Evolutionary conservation across 352 stramenopile genomes (phyloP), one percentile per base, ranked within the genome.

Genomic region (Globisporangium alternatum): DNA sequence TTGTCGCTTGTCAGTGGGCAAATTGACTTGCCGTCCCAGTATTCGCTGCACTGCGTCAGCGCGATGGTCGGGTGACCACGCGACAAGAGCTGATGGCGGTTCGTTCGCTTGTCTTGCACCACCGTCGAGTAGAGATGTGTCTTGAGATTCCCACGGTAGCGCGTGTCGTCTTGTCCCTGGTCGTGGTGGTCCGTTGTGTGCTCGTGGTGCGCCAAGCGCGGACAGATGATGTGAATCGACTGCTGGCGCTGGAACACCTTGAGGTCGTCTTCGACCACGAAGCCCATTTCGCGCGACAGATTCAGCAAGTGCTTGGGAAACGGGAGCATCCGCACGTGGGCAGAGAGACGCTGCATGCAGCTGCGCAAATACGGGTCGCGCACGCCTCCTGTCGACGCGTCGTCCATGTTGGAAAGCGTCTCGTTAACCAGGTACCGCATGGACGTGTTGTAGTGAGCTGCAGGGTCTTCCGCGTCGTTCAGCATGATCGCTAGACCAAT

Each of bases 1-100:
- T 91, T 94, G 21, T 96, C 87, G 37, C 57, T 84, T 61, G 80
- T 92, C 15, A 96, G 65, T 7, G 87, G 87, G 45, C 87, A 96
- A 43, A 96, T 96, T 0, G 83, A 93, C 52, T 94, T 93, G 31
- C 87, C 87, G 60, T 96, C 87, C 87, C 87, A 96, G 63, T 92
- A 94, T 60, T 96, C 87, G 53, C 71, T 90, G 64, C 85, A 94
- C 43, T 93, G 85, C 6, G 83, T 74, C 9, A 94, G 62, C 9
- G 85, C 76, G 8, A 94, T 74, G 5, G 81, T 89, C 19, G 85
- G 85, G 25, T 96, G 87, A 13, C 87, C 87, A 25, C 86, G 80
- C 2, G 83, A 90, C 9, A 96, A 69, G 22, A 96, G 59, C 60
- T 96, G 87, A 22, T 93, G 80, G 3, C 83, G 81, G 57, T 91